phyloP scores from a whole-genome alignment of 306 rosid genomes.

The Quercus alba region DNA sequence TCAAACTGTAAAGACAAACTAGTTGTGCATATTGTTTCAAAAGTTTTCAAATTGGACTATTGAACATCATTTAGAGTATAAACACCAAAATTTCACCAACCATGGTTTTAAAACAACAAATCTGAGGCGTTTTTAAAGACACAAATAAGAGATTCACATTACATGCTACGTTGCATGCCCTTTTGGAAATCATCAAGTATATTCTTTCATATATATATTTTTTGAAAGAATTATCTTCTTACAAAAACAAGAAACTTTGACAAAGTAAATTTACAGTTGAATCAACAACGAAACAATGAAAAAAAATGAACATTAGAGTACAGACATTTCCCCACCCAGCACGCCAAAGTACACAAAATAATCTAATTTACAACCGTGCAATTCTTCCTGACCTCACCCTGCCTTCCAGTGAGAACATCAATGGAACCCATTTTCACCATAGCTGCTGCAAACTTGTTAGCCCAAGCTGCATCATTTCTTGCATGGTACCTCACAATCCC shows the following conservation, averaged over 20 bases:
- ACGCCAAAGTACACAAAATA: not conserved
- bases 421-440: slow-evolving; percentile 16
- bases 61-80: too few relatives aligned
- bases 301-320: not conserved
- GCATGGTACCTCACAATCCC: slow-evolving; percentile 1
- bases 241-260: not conserved
- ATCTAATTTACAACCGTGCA: not conserved
- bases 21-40: too few relatives aligned
- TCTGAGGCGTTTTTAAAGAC: too few relatives aligned
- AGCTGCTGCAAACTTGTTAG: slow-evolving; percentile 8
- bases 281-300: not conserved
- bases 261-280: not conserved
- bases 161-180: too few relatives aligned
- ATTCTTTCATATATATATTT: not conserved
- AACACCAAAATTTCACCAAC: too few relatives aligned
- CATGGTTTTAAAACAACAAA: too few relatives aligned
- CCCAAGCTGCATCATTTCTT: not conserved
- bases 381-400: slow-evolving; percentile 6
- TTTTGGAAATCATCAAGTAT: not conserved
- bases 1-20: too few relatives aligned
- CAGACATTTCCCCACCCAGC: not conserved
- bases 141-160: too few relatives aligned
- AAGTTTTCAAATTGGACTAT: too few relatives aligned
- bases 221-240: not conserved
- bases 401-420: slow-evolving; percentile 2